Conservation (phyloP, 1,284 basidiomycete genomes). For the Somion occarium region DNA sequence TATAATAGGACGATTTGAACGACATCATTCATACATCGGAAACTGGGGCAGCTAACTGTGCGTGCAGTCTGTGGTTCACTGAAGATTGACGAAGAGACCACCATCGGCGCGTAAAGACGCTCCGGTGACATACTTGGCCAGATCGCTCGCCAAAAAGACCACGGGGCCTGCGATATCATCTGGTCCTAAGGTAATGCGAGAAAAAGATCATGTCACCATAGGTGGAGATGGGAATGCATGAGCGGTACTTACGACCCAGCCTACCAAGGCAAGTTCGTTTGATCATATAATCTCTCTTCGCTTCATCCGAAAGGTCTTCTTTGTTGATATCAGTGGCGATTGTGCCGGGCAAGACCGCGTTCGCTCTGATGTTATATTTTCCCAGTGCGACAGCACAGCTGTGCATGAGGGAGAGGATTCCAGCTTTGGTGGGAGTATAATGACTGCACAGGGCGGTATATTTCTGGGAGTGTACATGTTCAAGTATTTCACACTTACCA, state of each 20-base stretch:
- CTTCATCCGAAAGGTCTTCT: slow-evolving; percentile 61
- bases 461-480: not conserved
- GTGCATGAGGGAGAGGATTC: slow-evolving; percentile 79
- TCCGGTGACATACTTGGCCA: slow-evolving; percentile 72
- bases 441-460: slow-evolving; percentile 37
- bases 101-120: slow-evolving; percentile 73
- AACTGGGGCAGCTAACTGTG: no score
- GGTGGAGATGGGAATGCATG: not conserved
- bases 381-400: slow-evolving; percentile 77
- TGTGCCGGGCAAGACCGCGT: slow-evolving; percentile 65
- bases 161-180: slow-evolving; percentile 77
- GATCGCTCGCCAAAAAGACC: slow-evolving; percentile 71
- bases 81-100: slow-evolving; percentile 75
- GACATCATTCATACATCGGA: no score
- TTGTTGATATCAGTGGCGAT: slow-evolving; percentile 79
- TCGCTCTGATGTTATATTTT: slow-evolving; percentile 71
- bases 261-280: slow-evolving; percentile 65
- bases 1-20: no score
- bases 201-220: slow-evolving; percentile 4
- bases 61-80: no score
- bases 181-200: slow-evolving; percentile 37
- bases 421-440: slow-evolving; percentile 82
- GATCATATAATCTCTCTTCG: slow-evolving; percentile 64
- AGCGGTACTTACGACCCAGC: slow-evolving; percentile 45
- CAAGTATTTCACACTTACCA: slow-evolving; percentile 32